Conservation (phyloP, 2,329 filamentous ascomycete genomes). For the Alternaria arborescens region DNA sequence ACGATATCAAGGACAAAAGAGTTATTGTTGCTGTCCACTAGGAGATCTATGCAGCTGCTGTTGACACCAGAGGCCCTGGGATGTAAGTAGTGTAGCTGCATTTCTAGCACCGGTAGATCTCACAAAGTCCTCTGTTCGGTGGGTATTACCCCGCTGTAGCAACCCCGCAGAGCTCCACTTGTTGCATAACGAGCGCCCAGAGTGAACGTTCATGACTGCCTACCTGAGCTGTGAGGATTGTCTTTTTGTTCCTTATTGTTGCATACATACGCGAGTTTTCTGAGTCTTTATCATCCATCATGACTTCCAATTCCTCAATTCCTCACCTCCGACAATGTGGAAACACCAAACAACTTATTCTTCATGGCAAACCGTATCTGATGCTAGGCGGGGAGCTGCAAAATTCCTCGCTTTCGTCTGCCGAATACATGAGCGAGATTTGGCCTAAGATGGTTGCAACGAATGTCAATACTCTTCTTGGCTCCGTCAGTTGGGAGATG, state of each 20-base stretch:
- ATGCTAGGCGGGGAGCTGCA: conserved; percentile 58
- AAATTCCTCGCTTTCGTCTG: conserved; percentile 58
- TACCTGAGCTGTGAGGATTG: not conserved
- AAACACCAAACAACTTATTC: conserved; percentile 50
- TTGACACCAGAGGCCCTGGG: not conserved
- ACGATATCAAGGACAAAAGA: too few relatives aligned
- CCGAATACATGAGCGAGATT: conserved; percentile 55
- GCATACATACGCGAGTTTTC: not conserved
- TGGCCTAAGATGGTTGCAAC: conserved; percentile 56
- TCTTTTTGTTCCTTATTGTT: not conserved
- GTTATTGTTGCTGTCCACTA: too few relatives aligned
- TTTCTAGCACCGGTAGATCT: conserved; percentile 17
- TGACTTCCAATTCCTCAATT: conserved; percentile 19
- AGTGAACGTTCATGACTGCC: not conserved
- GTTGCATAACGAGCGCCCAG: not conserved
- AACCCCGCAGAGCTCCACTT: conserved; percentile 1
- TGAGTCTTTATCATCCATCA: not conserved
- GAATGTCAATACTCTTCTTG: conserved; percentile 57
- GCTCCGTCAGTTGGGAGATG: conserved; percentile 58
- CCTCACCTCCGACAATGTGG: conserved; percentile 33
- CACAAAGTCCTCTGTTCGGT: conserved; percentile 1
- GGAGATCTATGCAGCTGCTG: not conserved
- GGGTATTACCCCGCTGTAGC: conserved; percentile 10
- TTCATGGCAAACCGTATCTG: conserved; percentile 57
- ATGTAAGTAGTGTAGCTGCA: not conserved